Evolutionary conservation across 805 yeast genomes (phyloP), one percentile per base, ranked within the genome.

Genomic region (Blastobotrys terrestris): DNA sequence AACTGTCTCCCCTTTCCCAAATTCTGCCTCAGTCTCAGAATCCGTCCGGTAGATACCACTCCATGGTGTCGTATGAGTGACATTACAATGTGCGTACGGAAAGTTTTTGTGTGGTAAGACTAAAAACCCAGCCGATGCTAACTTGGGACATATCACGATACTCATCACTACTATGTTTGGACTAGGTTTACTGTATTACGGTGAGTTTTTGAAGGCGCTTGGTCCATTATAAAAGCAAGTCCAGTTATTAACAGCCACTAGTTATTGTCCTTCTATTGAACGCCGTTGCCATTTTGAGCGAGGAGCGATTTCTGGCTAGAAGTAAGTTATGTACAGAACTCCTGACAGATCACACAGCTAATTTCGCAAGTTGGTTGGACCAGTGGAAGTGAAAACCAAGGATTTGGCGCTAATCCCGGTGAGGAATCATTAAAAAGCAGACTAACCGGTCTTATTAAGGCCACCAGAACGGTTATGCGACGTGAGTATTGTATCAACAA

Each of bases 241-340:
- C n/a, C n/a, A n/a, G n/a, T n/a, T n/a, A n/a, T n/a, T n/a, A n/a
- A n/a, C n/a, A n/a, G n/a, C n/a, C n/a, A 16, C 18, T 42, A 64
- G 71, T 69, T 44, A 59, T 62, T 20, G 64, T 72, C 19, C 65
- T 87, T 40, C 69, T 85, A 53, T 77, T 85, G 47, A 87, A 87
- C 66, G 80, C 92, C 0, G 78, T 87, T 26, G 94, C 94, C 0
- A 84, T 87, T 39, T 75, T 87, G 50, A 85, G 85, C 64, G 95
- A 87, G 61, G 94, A 87, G 62, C 72, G 95, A 54, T 87, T 87
- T 62, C 72, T 87, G 54, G 82, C 83, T 61, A 73, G 95, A 69
- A 78, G 77, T 73, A 63, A 53, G 76, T 67, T 16, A 2, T 6
- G 16, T 20, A 26, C 6, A n/a, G n/a, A 11, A 20, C 31, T 13